Evolutionary conservation across 2,329 filamentous ascomycete species (phyloP).

Genomic region (Colletotrichum tanaceti): DNA sequence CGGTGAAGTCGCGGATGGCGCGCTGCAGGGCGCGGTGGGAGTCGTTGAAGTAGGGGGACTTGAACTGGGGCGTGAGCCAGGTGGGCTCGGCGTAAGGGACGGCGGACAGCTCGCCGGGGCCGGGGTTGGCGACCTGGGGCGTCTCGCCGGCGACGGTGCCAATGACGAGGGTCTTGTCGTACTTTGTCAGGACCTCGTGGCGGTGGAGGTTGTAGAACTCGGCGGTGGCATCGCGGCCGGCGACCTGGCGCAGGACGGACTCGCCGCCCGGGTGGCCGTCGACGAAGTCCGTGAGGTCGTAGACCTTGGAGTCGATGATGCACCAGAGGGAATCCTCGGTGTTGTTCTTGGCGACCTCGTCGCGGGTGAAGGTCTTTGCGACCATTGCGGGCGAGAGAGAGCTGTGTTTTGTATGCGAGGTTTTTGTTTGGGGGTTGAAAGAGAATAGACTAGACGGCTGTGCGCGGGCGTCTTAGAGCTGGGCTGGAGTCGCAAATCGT

Average conservation of each 20-base stretch:
- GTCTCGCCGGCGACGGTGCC: slow-evolving; percentile 81
- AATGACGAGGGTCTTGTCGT: slow-evolving; percentile 74
- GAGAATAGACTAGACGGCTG: neutral
- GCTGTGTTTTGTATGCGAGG: neutral
- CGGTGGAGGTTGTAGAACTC: slow-evolving; percentile 94
- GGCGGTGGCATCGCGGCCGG: slow-evolving; percentile 82
- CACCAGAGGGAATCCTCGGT: slow-evolving; percentile 82
- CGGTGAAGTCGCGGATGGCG: slow-evolving; percentile 78
- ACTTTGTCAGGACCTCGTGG: slow-evolving; percentile 88
- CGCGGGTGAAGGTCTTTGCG: slow-evolving; percentile 66
- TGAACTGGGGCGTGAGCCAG: slow-evolving; percentile 83
- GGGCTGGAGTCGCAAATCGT: neutral
- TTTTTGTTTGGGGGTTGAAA: neutral
- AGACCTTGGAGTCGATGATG: slow-evolving; percentile 88
- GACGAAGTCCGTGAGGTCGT: slow-evolving; percentile 86
- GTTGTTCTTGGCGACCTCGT: slow-evolving; percentile 80
- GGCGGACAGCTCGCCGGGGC: slow-evolving; percentile 76
- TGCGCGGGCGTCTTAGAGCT: neutral
- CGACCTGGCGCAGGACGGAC: slow-evolving; percentile 82
- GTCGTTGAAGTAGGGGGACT: slow-evolving; percentile 83
- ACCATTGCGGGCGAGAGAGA: slow-evolving; percentile 46
- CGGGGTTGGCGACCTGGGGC: slow-evolving; percentile 76
- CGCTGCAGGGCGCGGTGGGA: slow-evolving; percentile 76
- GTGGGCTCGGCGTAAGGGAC: slow-evolving; percentile 89
- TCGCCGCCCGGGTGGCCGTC: slow-evolving; percentile 87